These are phyloP conservation scores for Cucurbita moschata DNA, from an alignment of 306 rosid genomes.

Conservation along the genomic window DNA sequence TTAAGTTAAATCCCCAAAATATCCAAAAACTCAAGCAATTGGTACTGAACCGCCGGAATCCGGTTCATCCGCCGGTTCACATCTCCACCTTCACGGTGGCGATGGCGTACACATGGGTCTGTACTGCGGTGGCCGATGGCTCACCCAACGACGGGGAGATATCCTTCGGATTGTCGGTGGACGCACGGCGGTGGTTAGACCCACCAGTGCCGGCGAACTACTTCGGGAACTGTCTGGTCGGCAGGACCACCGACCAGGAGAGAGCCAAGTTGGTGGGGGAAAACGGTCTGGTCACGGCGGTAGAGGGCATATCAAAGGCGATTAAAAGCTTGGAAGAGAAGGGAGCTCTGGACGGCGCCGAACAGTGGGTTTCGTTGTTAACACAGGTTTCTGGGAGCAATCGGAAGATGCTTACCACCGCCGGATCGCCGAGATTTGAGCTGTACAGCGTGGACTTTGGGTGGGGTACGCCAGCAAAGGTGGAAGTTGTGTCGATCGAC, in stretches of 20 bases:
- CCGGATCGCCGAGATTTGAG: conserved; percentile 20
- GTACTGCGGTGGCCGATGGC: neutral
- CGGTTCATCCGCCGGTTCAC: neutral
- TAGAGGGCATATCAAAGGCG: neutral
- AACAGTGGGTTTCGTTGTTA: neutral
- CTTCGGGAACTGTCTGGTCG: neutral
- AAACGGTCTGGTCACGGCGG: neutral
- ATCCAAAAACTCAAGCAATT: neutral
- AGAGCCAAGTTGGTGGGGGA: neutral
- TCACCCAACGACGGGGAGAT: neutral
- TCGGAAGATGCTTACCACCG: neutral
- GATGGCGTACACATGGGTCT: neutral
- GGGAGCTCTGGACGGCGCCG: neutral
- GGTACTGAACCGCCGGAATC: neutral
- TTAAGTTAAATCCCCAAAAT: neutral
- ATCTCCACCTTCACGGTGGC: neutral
- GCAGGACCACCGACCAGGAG: neutral
- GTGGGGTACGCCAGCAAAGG: conserved; percentile 29
- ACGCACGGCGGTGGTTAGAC: neutral
- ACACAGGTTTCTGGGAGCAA: no score
- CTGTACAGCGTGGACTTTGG: conserved; percentile 24
- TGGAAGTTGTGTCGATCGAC: conserved; percentile 8
- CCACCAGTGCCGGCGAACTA: neutral
- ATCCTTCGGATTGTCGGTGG: neutral
- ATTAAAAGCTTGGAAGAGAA: neutral